phyloP scores from a whole-genome alignment of 176 grass and related monocot species.

The bread wheat (Triticum aestivum) region IWGSC_CS_RefSeq_v2.1 NC_057801.1:780753720-780754219 shows the following conservation, averaged over 20 bases:
- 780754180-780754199: background rate
- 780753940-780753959: background rate
- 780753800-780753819: rapidly evolving
- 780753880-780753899: background rate
- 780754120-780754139: background rate
- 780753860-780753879: background rate
- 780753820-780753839: background rate
- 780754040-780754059: background rate
- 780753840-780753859: background rate
- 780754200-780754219: background rate
- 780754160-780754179: background rate
- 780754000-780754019: background rate
- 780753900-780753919: background rate
- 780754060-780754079: background rate
- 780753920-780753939: background rate
- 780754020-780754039: background rate
- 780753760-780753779: rapidly evolving
- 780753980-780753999: background rate
- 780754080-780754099: background rate
- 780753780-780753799: background rate
- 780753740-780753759: background rate
- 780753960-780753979: background rate
- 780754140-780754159: background rate
- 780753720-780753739: background rate
- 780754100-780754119: background rate